A percentile compares a stretch with the other conserved stretches of the same genome.
Conservation (phyloP, 1,139 yeast genomes). For the Yamadazyma sp. region DNA sequence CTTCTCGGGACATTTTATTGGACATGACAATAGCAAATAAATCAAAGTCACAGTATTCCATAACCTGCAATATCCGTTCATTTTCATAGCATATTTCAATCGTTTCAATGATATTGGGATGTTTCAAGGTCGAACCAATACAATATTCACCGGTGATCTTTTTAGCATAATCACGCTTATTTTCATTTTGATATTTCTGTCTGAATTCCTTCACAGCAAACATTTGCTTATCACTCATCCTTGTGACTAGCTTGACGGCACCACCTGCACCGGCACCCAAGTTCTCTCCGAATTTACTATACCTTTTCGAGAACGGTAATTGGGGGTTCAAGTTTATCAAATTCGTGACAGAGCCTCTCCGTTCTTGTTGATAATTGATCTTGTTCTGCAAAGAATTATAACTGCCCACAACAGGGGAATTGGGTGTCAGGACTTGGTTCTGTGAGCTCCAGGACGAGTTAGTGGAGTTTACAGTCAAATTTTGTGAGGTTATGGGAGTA, state of each 20-base stretch:
- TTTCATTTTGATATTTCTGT: conserved; percentile 70
- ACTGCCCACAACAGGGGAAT: conserved; percentile 16
- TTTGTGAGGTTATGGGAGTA: conserved; percentile 20
- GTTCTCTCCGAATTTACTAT: conserved; percentile 79
- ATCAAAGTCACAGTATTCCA: conserved; percentile 95
- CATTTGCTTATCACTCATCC: conserved; percentile 65
- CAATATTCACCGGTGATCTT: conserved; percentile 95
- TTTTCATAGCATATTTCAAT: conserved; percentile 89
- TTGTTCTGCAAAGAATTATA: conserved; percentile 30
- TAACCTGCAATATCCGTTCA: conserved; percentile 82
- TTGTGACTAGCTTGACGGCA: conserved; percentile 71
- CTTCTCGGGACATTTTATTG: conserved; percentile 83
- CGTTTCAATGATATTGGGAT: conserved; percentile 88
- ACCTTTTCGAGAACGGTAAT: conserved; percentile 68
- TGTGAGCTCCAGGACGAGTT: conserved; percentile 34
- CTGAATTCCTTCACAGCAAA: conserved; percentile 95
- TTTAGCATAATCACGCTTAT: conserved; percentile 84
- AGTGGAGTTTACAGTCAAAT: conserved; percentile 22
- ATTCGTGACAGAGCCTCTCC: conserved; percentile 39
- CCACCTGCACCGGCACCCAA: conserved; percentile 98
- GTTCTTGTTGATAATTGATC: conserved; percentile 32
- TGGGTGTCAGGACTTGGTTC: conserved; percentile 24
- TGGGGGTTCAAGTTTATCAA: conserved; percentile 29
- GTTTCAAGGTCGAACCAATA: conserved; percentile 87
- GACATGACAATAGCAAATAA: conserved; percentile 95